Percentiles rank a stretch among this genome's conserved stretches.
These are phyloP conservation scores for Didymella pinodella DNA, from an alignment of 2,329 filamentous ascomycete species.

Conservation along the genomic window DNA sequence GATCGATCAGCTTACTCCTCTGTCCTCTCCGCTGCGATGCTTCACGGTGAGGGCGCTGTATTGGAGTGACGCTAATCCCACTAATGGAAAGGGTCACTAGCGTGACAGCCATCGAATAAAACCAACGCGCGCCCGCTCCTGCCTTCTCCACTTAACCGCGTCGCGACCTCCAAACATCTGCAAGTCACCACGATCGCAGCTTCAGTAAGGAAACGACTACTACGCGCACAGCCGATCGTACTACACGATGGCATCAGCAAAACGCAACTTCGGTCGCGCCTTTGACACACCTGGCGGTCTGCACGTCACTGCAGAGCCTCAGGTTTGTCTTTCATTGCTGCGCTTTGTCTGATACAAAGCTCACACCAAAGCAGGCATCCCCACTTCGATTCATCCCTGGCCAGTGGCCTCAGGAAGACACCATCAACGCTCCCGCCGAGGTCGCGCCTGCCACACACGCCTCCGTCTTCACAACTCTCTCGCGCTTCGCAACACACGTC, in stretches of 20 bases:
- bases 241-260: slow-evolving; percentile 21
- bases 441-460: background rate
- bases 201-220: slow-evolving; percentile 4
- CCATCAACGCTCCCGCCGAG: background rate
- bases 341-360: slow-evolving; percentile 18
- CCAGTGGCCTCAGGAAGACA: slow-evolving; percentile 26
- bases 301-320: slow-evolving; percentile 27
- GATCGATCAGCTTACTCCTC: background rate
- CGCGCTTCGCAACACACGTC: slow-evolving; percentile 23
- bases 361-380: slow-evolving; percentile 29
- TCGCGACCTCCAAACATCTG: slow-evolving; percentile 19
- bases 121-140: background rate
- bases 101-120: background rate
- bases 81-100: background rate
- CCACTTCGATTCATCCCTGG: slow-evolving; percentile 23
- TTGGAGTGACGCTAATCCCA: background rate
- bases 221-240: slow-evolving; percentile 1
- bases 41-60: background rate
- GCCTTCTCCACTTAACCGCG: slow-evolving; percentile 17
- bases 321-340: slow-evolving; percentile 28
- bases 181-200: slow-evolving; percentile 1
- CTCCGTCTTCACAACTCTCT: slow-evolving; percentile 28
- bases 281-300: slow-evolving; percentile 26
- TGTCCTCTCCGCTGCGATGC: background rate
- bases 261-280: slow-evolving; percentile 28